Base-by-base conservation (phyloP, 345 rosid genomes). In the Boechera retrofracta region DNA sequence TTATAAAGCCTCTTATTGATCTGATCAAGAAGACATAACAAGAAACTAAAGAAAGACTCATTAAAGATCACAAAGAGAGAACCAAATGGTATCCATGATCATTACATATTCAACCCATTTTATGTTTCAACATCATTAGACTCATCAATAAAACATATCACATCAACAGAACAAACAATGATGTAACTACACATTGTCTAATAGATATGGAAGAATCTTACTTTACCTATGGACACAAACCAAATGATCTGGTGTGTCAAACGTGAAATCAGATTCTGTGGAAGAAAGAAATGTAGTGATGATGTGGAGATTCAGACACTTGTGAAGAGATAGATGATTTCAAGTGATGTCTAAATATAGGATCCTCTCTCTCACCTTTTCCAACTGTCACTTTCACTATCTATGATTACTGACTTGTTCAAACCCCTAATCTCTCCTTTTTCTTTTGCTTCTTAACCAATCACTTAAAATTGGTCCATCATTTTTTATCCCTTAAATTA, bases 381-480 rank as follows among this genome's bases (percentile, higher is more conserved):
- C 70, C 74, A 79, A 21, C 78, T 79, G 82, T 79, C 82, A 79
- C 44, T 59, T 67, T 79, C 78, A 73, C 33, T 44, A 60, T 68
- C 78, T 61, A 73, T 73, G 75, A 74, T 78, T 81, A 66, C 77
- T 57, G 83, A 44, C 77, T 76, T 18, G 61, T 76, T 74, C 77
- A 78, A 76, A 60, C 48, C 18, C 59, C 42, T 28, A 8, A 74
- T 38, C 42, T 54, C 77, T 72, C 56, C 72, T 60, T 69, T 54
- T 63, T 56, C 57, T 64, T 64, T 63, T 63, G 53, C 24, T 55
- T 71, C 59, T 48, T 36, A 56, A 73, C 74, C 70, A 72, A 72
- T 78, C 78, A 72, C 77, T 66, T 36, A 7, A 67, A 5, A 12
- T 35, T 77, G 71, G 60, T 28, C 66, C 72, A 45, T 57, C 64